Base-by-base conservation (phyloP, 805 yeast species). In the Starmerella etchellsii region DNA sequence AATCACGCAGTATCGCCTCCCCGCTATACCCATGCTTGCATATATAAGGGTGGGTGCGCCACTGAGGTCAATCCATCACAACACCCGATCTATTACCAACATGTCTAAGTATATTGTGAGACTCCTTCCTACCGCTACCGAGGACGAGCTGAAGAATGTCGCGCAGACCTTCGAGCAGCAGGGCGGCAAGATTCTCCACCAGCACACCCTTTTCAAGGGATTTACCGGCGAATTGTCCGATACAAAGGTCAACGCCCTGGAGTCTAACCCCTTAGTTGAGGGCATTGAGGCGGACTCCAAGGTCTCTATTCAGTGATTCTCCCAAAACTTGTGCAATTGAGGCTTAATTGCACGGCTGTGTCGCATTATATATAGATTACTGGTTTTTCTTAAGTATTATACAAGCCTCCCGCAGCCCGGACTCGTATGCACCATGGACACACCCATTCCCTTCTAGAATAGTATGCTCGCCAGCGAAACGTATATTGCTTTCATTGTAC, bases 391-490 rank as follows among this genome's bases (percentile, higher is more conserved):
- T 30, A 14, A 20, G 21, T 10, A 71, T 60, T 39, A 55, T 60
- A 3, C 51, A 51, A 0, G 76, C 77, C 49, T 73, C 77, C 47
- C 88, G 63, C 36, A 52, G 54, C 1, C 88, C 95, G 53, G 88
- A 78, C 46, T 66, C 64, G 74, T 82, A 83, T 0, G 95, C 95
- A 0, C 94, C 95, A 56, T 85, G 93, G 4, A 80, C 91, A 51
- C 94, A 85, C 0, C 95, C 95, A 14, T 84, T 80, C 7, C 94
- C 95, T 49, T 83, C 94, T 50, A 73, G 61, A 19, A 76, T 73
- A 0, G 95, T 80, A 57, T 85, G 95, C 55, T 85, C 95, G 7
- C 95, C 95, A 0, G 95, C 95, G 65, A 85, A 85, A 32, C 94
- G 65, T 2, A 85, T 61, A 8, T 67, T 64, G 11, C 68, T 74